These are phyloP conservation scores for Pseudisothecium myosuroides DNA, from an alignment of 225 moss, liverwort and hornwort species.

Conservation along the genomic window DNA sequence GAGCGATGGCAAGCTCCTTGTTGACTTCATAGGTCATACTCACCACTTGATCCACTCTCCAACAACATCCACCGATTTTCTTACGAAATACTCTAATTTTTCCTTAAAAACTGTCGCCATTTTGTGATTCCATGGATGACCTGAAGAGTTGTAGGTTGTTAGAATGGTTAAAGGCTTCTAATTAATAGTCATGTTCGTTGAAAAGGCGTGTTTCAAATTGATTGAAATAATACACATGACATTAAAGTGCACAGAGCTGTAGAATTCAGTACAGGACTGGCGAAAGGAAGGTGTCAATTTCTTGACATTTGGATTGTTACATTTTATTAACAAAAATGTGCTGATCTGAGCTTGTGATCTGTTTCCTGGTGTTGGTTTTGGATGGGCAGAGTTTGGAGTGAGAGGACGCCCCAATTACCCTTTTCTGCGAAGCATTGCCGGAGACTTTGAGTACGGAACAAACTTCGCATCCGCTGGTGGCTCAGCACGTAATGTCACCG, in stretches of 20 bases:
- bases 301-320: not conserved
- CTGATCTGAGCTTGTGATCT: not conserved
- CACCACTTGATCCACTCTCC: not conserved
- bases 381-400: conserved; percentile 2
- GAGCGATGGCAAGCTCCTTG: conserved; percentile 13
- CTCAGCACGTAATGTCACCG: conserved; percentile 2
- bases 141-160: not conserved
- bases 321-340: not conserved
- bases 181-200: not conserved
- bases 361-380: not conserved
- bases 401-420: conserved; percentile 7
- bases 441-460: conserved; percentile 2
- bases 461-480: conserved; percentile 39
- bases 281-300: not conserved
- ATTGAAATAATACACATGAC: not conserved
- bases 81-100: not conserved
- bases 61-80: not conserved
- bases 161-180: not conserved
- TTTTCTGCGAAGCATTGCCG: conserved; percentile 8
- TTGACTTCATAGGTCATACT: not conserved
- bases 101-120: not conserved
- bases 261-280: not conserved
- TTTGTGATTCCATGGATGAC: not conserved
- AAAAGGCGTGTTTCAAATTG: not conserved
- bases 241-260: not conserved